Evolutionary conservation across 176 grass and related monocot genomes (phyloP), one percentile per base, ranked within the genome.

Genomic region (Oryza longistaminata): DNA sequence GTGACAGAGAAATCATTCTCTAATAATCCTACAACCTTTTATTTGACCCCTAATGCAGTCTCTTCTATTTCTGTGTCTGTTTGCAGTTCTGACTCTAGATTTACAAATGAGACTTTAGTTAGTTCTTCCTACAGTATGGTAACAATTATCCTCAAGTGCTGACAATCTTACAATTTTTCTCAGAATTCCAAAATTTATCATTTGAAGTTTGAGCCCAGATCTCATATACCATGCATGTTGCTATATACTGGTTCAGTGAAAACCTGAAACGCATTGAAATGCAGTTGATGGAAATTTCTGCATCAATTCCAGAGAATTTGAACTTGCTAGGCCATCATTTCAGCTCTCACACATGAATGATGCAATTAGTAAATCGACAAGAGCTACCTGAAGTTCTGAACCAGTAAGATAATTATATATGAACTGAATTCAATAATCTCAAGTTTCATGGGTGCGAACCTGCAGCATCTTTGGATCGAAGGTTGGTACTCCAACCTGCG

Each of bases 381-480:
- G 24, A 71, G 33, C 25, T 22, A 55, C 15, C 19, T 43, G 1
- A 43, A 43, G 42, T 43, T 43, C 42, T 3, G n/a, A 3, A 65
- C 74, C 1, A 77, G 71, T 26, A 48, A 14, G 74, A 87, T 65
- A 13, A 40, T 74, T 55, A 69, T 70, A 11, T 43, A 17, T 39
- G 11, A 53, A 60, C 49, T 11, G 17, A 5, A 27, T 50, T 68
- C 52, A 73, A 66, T n/a, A 7, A 82, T 26, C 11, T 66, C 2
- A 64, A 29, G 40, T 45, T 5, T 4, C 24, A 62, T 75, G 62
- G 62, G 64, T 71, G 64, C 82, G 68, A 89, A 99, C 96, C 96
- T 96, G 80, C 90, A 99, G 58, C 93, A 99, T 94, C 70, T 78
- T 85, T 60, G 79, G 86, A 71, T 90, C 85, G 73, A 94, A 99